phyloP scores from a whole-genome alignment of 495 filamentous ascomycete genomes.

The Daldinia grandis region DNA sequence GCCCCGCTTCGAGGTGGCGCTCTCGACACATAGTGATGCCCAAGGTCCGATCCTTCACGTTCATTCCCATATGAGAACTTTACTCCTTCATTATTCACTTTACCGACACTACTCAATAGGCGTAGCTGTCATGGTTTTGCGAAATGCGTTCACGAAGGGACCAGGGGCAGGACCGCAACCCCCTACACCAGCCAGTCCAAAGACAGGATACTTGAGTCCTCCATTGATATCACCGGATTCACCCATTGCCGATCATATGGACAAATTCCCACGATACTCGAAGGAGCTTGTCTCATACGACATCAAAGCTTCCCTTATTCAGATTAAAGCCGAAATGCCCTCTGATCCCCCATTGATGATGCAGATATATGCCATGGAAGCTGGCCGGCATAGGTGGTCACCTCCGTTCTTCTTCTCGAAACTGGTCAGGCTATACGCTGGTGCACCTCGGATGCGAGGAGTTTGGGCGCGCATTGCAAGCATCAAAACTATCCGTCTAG shows the following conservation, averaged over 20 bases:
- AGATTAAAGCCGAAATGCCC: conserved; percentile 89
- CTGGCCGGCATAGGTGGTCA: conserved; percentile 84
- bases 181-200: conserved; percentile 39
- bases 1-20: conserved; percentile 84
- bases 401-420: conserved; percentile 79
- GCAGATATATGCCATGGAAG: conserved; percentile 81
- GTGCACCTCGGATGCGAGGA: conserved; percentile 78
- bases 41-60: conserved; percentile 89
- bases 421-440: conserved; percentile 82
- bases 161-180: conserved; percentile 37
- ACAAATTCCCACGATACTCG: conserved; percentile 35
- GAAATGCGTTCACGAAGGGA: conserved; percentile 71
- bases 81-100: conserved; percentile 89
- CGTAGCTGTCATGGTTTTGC: conserved; percentile 78
- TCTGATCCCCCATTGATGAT: conserved; percentile 88
- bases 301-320: conserved; percentile 77
- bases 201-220: conserved; percentile 44
- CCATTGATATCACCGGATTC: conserved; percentile 47
- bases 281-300: conserved; percentile 82
- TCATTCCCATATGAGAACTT: conserved; percentile 77
- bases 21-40: conserved; percentile 83
- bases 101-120: conserved; percentile 93
- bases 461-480: conserved; percentile 88
- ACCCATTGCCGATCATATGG: conserved; percentile 46
- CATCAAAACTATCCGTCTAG: conserved; percentile 79